Percentiles rank a stretch among this genome's conserved stretches.
Conservation (phyloP, 1,284 basidiomycete genomes). For the Ustilago shanxiensis region DNA sequence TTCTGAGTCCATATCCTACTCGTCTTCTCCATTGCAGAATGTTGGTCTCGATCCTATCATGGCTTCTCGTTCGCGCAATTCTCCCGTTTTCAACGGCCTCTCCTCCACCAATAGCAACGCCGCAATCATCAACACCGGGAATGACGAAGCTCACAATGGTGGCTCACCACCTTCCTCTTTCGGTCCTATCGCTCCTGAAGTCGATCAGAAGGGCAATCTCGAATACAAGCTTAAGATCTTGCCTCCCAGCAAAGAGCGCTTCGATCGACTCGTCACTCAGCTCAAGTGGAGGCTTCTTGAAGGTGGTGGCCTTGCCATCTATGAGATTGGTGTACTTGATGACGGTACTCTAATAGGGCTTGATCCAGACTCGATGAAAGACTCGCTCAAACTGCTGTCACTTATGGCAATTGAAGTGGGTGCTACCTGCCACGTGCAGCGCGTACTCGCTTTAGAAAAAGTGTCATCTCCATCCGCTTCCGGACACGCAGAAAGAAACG, state of each 20-base stretch:
- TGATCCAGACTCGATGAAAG: constrained; percentile 58
- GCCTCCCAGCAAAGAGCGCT: constrained; percentile 61
- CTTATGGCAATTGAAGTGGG: constrained; percentile 62
- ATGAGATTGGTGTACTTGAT: constrained; percentile 69
- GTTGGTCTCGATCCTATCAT: constrained; percentile 42
- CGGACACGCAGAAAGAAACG: neutral
- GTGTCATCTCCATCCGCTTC: neutral
- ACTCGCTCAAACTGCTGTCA: constrained; percentile 58
- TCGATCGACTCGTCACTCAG: constrained; percentile 68
- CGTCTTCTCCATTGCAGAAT: constrained; percentile 33
- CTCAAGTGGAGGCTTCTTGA: constrained; percentile 69
- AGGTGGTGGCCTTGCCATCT: constrained; percentile 65
- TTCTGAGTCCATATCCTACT: constrained; percentile 31
- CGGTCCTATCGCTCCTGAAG: constrained; percentile 61
- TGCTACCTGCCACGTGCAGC: constrained; percentile 41
- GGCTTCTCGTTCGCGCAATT: constrained; percentile 33
- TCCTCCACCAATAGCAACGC: neutral
- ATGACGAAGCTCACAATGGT: neutral
- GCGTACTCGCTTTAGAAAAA: constrained; percentile 39
- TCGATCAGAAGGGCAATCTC: constrained; percentile 66
- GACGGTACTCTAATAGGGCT: constrained; percentile 67
- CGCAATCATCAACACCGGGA: neutral
- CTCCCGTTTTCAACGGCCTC: constrained; percentile 12
- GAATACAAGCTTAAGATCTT: constrained; percentile 70
- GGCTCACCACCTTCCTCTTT: constrained; percentile 31